A percentile compares a stretch with the other conserved stretches of the same genome.
Evolutionary conservation across 176 grass and related monocot genomes (phyloP).

Genomic region (Chrysopogon serrulatus): DNA sequence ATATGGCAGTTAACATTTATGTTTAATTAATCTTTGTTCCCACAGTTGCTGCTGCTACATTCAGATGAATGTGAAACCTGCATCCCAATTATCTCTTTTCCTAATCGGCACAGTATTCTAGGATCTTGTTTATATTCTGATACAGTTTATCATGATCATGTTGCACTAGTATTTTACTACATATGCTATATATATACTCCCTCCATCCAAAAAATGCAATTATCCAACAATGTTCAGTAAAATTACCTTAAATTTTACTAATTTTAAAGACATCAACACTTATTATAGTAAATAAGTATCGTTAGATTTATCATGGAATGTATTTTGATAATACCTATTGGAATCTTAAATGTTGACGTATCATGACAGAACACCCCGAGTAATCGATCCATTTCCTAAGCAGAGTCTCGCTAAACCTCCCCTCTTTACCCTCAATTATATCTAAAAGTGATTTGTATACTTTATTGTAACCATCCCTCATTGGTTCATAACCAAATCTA

Average conservation of each 20-base stretch:
- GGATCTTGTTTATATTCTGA: conserved; percentile 10
- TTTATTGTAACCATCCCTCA: neutral
- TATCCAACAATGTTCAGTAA: neutral
- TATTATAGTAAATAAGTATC: neutral
- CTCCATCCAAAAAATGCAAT: neutral
- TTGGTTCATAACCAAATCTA: neutral
- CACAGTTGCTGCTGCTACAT: conserved; percentile 27
- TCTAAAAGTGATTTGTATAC: neutral
- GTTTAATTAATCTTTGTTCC: conserved; percentile 40
- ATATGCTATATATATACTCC: neutral
- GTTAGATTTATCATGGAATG: neutral
- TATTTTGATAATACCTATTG: neutral
- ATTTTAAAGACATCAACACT: neutral
- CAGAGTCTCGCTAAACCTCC: neutral
- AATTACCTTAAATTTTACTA: neutral
- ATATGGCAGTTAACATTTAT: conserved; percentile 39
- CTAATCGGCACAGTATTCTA: conserved; percentile 28
- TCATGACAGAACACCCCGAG: too few species aligned
- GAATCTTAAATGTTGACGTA: neutral
- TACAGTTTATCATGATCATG: neutral
- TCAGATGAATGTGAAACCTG: conserved; percentile 52
- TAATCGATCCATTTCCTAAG: too few species aligned
- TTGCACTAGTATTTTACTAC: neutral
- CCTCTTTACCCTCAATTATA: neutral
- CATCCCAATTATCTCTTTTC: neutral